Evolutionary conservation across 2,329 filamentous ascomycete genomes (phyloP), one percentile per base, ranked within the genome.

Genomic region (Epichloe bromicola): DNA sequence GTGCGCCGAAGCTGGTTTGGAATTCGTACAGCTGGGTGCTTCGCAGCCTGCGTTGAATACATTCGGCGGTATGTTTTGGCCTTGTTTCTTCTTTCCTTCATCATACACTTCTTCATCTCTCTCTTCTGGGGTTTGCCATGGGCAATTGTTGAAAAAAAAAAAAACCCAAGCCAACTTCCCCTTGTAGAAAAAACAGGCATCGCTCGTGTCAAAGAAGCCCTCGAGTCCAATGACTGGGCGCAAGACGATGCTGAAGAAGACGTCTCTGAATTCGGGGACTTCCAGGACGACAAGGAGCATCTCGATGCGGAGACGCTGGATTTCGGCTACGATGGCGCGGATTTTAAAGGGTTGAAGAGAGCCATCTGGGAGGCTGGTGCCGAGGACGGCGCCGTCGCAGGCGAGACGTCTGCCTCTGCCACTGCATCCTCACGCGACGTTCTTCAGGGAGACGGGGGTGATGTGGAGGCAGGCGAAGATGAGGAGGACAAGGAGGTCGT

Each of bases 141-240:
- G 26, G 10, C 8, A 10, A 30, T 4, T 11, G 8, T 30, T 3
- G 2, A 23, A 23, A 19, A 23, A 7, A 7, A 23, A 26, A 8
- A 4, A 4, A 4, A 4, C 0, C 26, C 3, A 11, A 30, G 26
- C 26, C 3, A 30, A 30, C 3, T 3, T 30, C 5, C 15, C 11
- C 17, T 17, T n/a, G 2, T 10, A 79, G 81, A 84, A 63, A 63
- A 75, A 53, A 74, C 71, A 34, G 81, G 81, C 15, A 71, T 84
- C 38, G 69, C 75, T 1, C 72, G 82, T 10, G 71, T 79, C 2
- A 69, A 71, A 8, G 80, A 85, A 59, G 82, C 81, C 0, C 64
- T 86, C 14, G 74, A 85, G 59, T 70, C 80, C 15, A 85, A 84
- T 60, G 81, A 84, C 63, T 86, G 82, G 82, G 71, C 69, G 2